Evolutionary conservation across 208 protist genomes (phyloP), one percentile per base, ranked within the genome.

Genomic region (Trypanosoma brucei): DNA sequence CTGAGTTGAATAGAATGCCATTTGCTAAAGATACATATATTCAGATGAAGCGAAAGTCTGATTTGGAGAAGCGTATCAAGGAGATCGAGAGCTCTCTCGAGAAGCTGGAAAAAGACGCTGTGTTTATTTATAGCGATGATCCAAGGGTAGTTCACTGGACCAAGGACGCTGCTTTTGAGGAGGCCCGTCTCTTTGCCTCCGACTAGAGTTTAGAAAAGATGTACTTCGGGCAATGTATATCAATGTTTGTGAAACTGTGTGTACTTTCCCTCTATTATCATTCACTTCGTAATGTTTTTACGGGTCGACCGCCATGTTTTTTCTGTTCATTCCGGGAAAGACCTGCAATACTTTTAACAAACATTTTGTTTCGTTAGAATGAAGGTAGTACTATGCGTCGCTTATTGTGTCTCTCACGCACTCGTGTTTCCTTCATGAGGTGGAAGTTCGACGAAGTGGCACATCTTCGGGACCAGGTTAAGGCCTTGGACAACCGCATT

Each of bases 91-190:
- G 39, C 11, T 82, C 85, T 0, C 53, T 97, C 45, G 75, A 68
- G 46, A 94, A 93, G 68, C 59, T 97, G 13, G 79, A 94, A 34
- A 86, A 80, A 11, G 86, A 97, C 57, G 81, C 83, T 39, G 73
- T 97, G 7, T 93, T 93, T 62, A 68, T 97, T 42, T 97, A 96
- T 76, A 82, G 84, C 34, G 88, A 95, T 63, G 84, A 93, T 53
- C 86, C 85, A 31, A 80, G 82, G 7, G 81, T 78, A 63, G 83
- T 74, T 9, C 75, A 91, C 54, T 86, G 81, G 79, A 73, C 81
- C 2, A 95, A 92, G 51, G 80, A 79, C 56, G 78, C 81, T 8
- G 89, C 89, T 35, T 39, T 91, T 53, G 75, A 93, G 44, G 89
- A 91, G 38, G 86, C 89, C 22, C 48, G 70, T 69, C 42, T 58